phyloP scores from a whole-genome alignment of 169 alveolate genomes.

The Eimeria brunetti region DNA sequence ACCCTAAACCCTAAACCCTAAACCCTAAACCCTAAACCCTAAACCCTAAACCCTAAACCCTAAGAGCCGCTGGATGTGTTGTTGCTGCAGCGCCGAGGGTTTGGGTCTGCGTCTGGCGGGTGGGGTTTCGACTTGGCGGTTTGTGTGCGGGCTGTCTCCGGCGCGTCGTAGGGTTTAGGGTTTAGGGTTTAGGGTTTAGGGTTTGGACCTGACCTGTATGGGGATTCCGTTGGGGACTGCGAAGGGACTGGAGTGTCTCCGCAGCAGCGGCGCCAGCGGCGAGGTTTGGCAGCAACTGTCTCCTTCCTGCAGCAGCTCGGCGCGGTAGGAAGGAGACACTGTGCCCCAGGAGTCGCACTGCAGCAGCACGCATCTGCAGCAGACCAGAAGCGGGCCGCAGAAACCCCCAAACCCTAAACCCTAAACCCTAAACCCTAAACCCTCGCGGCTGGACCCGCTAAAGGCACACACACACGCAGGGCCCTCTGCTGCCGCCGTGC shows the following conservation, averaged over 20 bases:
- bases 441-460: too few relatives aligned
- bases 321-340: slow-evolving; percentile 93
- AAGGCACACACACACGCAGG: too few relatives aligned
- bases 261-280: slow-evolving; percentile 88
- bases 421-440: not conserved
- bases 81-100: too few relatives aligned
- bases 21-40: slow-evolving; percentile 6
- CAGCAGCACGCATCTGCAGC: slow-evolving; percentile 90
- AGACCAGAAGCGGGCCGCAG: too few relatives aligned
- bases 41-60: too few relatives aligned
- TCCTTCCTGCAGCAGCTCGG: slow-evolving; percentile 84
- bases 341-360: slow-evolving; percentile 95
- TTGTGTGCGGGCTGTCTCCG: not conserved
- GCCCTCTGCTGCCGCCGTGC: too few relatives aligned
- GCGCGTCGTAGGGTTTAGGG: not conserved
- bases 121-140: too few relatives aligned
- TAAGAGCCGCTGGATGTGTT: not conserved
- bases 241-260: slow-evolving; percentile 89
- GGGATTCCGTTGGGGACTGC: slow-evolving; percentile 95
- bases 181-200: not conserved
- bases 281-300: slow-evolving; percentile 81
- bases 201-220: slow-evolving; percentile 82
- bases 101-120: too few relatives aligned
- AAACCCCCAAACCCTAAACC: not conserved
- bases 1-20: slow-evolving; percentile 11